Evolutionary conservation across 345 rosid species (phyloP).

Genomic region (Theobroma cacao): DNA sequence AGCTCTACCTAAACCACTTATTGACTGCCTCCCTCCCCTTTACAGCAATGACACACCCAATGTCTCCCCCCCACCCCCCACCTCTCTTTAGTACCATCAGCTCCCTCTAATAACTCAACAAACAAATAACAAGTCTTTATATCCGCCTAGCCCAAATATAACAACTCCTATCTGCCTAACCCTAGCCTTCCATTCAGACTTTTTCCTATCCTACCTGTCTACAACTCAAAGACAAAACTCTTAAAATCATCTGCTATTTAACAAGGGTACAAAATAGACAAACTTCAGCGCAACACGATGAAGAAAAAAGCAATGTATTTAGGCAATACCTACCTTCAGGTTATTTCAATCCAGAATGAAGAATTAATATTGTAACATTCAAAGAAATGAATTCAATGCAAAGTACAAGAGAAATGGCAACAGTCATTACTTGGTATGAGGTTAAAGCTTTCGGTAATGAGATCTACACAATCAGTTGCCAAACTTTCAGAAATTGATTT

Average conservation of each 20-base stretch:
- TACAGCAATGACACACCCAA: too few relatives aligned
- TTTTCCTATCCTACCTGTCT: not conserved
- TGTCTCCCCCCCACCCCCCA: too few relatives aligned
- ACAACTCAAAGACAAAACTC: not conserved
- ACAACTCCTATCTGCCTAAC: not conserved
- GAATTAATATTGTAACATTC: not conserved
- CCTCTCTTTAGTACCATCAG: not conserved
- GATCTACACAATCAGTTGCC: not conserved
- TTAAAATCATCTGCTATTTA: not conserved
- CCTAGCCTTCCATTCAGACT: not conserved
- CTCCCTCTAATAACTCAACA: not conserved
- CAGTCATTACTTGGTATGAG: not conserved
- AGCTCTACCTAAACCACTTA: too few relatives aligned
- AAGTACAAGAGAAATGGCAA: not conserved
- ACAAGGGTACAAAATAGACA: not conserved
- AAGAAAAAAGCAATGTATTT: not conserved
- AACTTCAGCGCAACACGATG: not conserved
- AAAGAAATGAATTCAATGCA: not conserved
- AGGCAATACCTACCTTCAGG: not conserved
- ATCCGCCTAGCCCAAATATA: too few relatives aligned
- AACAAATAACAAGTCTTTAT: not conserved
- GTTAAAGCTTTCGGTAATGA: not conserved
- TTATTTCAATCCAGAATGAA: not conserved
- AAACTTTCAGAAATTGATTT: conserved; percentile 1
- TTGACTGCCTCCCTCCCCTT: too few relatives aligned